Conservation (phyloP, 2,329 filamentous ascomycete genomes). For the Phialophora tarda region DNA sequence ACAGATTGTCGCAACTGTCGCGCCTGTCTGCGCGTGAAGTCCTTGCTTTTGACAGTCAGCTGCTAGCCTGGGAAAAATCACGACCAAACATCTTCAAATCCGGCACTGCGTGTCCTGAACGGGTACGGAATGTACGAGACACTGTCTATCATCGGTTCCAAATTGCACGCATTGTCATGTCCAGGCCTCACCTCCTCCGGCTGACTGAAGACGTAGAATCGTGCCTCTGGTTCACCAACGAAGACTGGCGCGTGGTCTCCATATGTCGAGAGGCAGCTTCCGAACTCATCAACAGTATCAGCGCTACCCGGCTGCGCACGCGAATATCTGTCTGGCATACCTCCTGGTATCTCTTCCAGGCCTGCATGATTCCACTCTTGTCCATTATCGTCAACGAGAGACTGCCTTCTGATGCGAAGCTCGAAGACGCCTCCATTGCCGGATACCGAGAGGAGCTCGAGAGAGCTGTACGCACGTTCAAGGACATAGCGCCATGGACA, state of each 20-base stretch:
- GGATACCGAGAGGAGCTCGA: constrained; percentile 10
- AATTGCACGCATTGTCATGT: constrained; percentile 12
- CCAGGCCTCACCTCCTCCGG: constrained; percentile 16
- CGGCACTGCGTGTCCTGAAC: constrained; percentile 10
- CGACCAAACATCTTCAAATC: neutral
- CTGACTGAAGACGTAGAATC: constrained; percentile 12
- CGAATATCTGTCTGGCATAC: constrained; percentile 19
- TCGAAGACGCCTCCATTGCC: constrained; percentile 1
- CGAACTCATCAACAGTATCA: constrained; percentile 7
- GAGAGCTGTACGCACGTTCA: constrained; percentile 13
- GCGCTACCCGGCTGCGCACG: constrained; percentile 4
- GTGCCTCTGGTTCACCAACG: constrained; percentile 6
- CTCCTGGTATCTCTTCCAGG: constrained; percentile 16
- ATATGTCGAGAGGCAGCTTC: constrained; percentile 10
- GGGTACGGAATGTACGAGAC: constrained; percentile 7
- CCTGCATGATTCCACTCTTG: constrained; percentile 16
- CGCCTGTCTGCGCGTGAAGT: constrained; percentile 9
- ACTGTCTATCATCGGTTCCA: constrained; percentile 6
- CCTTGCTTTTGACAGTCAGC: constrained; percentile 9
- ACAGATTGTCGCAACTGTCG: constrained; percentile 13
- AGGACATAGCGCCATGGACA: constrained; percentile 14
- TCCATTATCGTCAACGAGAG: constrained; percentile 12
- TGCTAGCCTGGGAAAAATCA: constrained; percentile 9
- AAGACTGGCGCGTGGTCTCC: constrained; percentile 17
- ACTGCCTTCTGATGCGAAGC: neutral